A percentile compares a stretch with the other conserved stretches of the same genome.
Conservation (phyloP, 176 grass and related monocot species). For the Raddia distichophylla region DNA sequence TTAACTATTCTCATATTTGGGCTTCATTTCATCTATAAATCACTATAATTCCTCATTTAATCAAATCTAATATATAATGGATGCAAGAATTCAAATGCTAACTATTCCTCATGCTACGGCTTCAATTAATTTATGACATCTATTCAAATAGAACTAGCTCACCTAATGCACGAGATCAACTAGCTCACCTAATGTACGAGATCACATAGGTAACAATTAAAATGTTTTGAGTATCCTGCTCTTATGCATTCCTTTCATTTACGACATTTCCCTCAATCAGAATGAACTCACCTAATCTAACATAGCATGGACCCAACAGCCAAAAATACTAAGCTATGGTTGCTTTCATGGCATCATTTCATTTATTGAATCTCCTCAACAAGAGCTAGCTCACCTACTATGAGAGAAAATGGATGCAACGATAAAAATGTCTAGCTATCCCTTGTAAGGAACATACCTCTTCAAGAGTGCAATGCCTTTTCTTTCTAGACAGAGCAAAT, state of each 20-base stretch:
- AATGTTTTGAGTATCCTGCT: not conserved
- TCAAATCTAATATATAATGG: constrained; percentile 15
- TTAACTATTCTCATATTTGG: not conserved
- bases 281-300: constrained; percentile 31
- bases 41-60: not conserved
- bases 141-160: constrained; percentile 31
- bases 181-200: constrained; percentile 22
- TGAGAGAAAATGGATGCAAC: not conserved
- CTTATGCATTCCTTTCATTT: constrained; percentile 32
- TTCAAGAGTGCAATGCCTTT: constrained; percentile 10
- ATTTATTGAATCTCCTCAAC: constrained; percentile 9
- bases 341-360: constrained; percentile 10
- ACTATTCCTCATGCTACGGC: not conserved
- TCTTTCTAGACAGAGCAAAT: constrained; percentile 10
- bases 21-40: constrained; percentile 20
- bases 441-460: not conserved
- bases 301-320: not conserved
- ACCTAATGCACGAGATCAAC: constrained; percentile 24
- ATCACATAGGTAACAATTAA: constrained; percentile 10
- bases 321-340: not conserved
- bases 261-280: not conserved
- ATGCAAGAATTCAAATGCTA: constrained; percentile 8
- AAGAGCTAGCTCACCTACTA: constrained; percentile 29
- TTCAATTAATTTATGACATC: constrained; percentile 23
- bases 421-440: constrained; percentile 5